Evolutionary conservation across 805 yeast species (phyloP).

Genomic region (Wickerhamiella alocasiicola): DNA sequence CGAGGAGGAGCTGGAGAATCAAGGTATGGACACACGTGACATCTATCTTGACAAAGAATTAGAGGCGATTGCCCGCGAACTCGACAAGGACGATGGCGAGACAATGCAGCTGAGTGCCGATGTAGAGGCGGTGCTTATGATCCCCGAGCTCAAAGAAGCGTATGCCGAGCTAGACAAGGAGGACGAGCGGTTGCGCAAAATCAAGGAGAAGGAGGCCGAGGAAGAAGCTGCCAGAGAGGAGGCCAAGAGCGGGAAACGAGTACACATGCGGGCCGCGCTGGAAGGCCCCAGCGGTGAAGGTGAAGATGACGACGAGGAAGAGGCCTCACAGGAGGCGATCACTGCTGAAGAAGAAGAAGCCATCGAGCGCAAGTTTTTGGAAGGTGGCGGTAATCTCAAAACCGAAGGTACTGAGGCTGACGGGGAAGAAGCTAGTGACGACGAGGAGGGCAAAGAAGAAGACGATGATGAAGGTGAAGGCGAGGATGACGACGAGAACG

Average conservation of each 20-base stretch:
- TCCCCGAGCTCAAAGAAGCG: constrained; percentile 18
- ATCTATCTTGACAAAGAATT: constrained; percentile 18
- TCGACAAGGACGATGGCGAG: constrained; percentile 23
- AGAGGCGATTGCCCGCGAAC: constrained; percentile 20
- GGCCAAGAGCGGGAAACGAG: constrained; percentile 1
- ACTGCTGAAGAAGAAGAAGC: not conserved
- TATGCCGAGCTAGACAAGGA: constrained; percentile 13
- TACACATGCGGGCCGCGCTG: not conserved
- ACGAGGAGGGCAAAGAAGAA: not conserved
- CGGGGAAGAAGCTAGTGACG: constrained; percentile 10
- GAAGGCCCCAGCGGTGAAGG: not conserved
- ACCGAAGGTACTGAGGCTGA: constrained; percentile 6
- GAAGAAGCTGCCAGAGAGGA: not conserved
- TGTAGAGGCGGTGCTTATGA: constrained; percentile 22
- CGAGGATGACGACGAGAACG: constrained; percentile 10
- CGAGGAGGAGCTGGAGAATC: constrained; percentile 16
- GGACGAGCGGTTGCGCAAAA: not conserved
- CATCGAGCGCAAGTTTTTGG: no score
- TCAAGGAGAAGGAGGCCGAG: not conserved
- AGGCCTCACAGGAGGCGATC: not conserved
- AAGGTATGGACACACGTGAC: constrained; percentile 20
- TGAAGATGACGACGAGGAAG: constrained; percentile 3
- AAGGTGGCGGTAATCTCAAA: constrained; percentile 11
- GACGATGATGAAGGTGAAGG: constrained; percentile 11
- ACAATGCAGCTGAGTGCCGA: constrained; percentile 22